Evolutionary conservation across 805 yeast genomes (phyloP).

Genomic region (Candida palmyrensis): DNA sequence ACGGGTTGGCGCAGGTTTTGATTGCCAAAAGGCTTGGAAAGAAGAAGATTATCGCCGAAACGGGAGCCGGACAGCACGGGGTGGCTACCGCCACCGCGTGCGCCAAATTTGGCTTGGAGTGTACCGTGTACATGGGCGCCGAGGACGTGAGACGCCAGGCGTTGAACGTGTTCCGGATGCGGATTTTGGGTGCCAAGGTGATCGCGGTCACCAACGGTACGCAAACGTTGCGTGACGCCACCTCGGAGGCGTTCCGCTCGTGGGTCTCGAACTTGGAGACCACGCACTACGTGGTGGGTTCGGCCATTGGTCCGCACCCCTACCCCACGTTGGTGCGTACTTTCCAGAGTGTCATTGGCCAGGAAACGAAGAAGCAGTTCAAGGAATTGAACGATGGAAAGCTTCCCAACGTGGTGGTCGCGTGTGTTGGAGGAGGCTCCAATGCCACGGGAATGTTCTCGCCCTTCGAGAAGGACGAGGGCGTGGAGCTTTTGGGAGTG

Average conservation of each 20-base stretch:
- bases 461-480: conserved; percentile 79
- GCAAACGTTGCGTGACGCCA: conserved; percentile 93
- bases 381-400: conserved; percentile 70
- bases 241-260: conserved; percentile 91
- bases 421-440: conserved; percentile 99
- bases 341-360: conserved; percentile 95
- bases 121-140: conserved; percentile 98
- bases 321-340: conserved; percentile 97
- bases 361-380: conserved; percentile 90
- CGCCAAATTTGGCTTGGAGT: conserved; percentile 87
- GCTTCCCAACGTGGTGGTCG: conserved; percentile 90
- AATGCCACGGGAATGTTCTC: conserved; percentile 94
- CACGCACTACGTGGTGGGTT: conserved; percentile 95
- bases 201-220: conserved; percentile 94
- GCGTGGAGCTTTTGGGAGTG: conserved; percentile 83
- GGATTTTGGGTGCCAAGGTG: conserved; percentile 92
- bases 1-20: conserved; percentile 77
- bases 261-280: conserved; percentile 88
- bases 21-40: conserved; percentile 78
- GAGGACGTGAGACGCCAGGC: conserved; percentile 99
- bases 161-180: conserved; percentile 94
- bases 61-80: conserved; percentile 94
- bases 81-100: conserved; percentile 91
- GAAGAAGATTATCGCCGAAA: conserved; percentile 75
- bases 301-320: conserved; percentile 99